These are phyloP conservation scores for Boletus chippewaensis DNA, from an alignment of 1,284 basidiomycete genomes.

Conservation along the genomic window DNA sequence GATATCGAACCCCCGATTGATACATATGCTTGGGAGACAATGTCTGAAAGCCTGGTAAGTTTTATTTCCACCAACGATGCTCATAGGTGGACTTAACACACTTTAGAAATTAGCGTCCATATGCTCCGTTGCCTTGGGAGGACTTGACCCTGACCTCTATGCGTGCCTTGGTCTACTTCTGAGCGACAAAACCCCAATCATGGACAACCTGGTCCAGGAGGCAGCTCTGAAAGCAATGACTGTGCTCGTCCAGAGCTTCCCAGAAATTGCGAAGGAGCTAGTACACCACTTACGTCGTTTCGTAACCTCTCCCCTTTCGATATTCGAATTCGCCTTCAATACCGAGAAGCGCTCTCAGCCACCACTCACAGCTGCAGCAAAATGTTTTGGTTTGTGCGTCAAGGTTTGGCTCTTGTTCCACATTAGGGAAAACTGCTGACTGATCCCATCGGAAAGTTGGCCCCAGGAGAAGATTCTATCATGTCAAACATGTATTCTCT, in stretches of 20 bases:
- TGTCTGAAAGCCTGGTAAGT: slow-evolving; percentile 72
- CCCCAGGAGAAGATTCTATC: slow-evolving; percentile 84
- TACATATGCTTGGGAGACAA: slow-evolving; percentile 82
- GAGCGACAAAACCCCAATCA: slow-evolving; percentile 75
- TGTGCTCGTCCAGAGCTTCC: slow-evolving; percentile 81
- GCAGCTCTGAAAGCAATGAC: slow-evolving; percentile 78
- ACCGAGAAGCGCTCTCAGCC: slow-evolving; percentile 68
- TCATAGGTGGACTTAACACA: neutral
- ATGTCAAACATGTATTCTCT: slow-evolving; percentile 96
- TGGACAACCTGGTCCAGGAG: slow-evolving; percentile 77
- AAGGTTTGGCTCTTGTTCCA: slow-evolving; percentile 44
- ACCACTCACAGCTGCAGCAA: slow-evolving; percentile 78
- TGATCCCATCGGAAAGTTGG: slow-evolving; percentile 45
- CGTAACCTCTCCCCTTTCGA: slow-evolving; percentile 80
- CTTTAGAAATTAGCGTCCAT: slow-evolving; percentile 81
- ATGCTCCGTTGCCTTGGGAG: slow-evolving; percentile 68
- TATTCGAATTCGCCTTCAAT: slow-evolving; percentile 82
- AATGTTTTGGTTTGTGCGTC: slow-evolving; percentile 85
- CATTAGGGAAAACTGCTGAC: neutral
- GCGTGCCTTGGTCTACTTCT: slow-evolving; percentile 70
- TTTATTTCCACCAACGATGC: neutral
- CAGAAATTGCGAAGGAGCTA: slow-evolving; percentile 71
- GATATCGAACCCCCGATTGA: slow-evolving; percentile 69
- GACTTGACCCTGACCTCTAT: slow-evolving; percentile 67
- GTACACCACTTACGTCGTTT: slow-evolving; percentile 81